Conservation (phyloP, 345 rosid species). For the Rhizophora apiculata region DNA sequence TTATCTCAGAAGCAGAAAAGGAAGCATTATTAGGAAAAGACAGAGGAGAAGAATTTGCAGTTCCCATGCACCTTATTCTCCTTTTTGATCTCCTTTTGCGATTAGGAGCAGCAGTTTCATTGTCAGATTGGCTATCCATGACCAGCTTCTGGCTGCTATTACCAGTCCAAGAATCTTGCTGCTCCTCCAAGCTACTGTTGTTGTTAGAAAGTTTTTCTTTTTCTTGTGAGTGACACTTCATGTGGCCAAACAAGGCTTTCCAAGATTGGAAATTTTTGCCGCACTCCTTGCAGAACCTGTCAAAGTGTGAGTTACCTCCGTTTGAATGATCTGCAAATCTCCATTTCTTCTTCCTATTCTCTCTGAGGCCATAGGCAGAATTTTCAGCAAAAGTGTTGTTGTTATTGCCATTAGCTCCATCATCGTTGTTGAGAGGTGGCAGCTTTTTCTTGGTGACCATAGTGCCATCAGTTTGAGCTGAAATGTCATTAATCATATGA, state of each 20-base stretch:
- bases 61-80: constrained; percentile 34
- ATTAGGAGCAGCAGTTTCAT: constrained; percentile 36
- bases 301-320: constrained; percentile 17
- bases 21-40: constrained; percentile 36
- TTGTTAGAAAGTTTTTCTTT: constrained; percentile 5
- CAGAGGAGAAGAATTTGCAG: constrained; percentile 40
- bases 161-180: constrained; percentile 39
- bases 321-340: constrained; percentile 28
- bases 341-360: constrained; percentile 58
- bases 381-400: neutral
- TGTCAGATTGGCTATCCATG: constrained; percentile 44
- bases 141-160: constrained; percentile 26
- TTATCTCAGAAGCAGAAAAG: constrained; percentile 48
- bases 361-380: constrained; percentile 42
- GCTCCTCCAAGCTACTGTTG: constrained; percentile 27
- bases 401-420: constrained; percentile 4
- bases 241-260: constrained; percentile 38
- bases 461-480: constrained; percentile 29
- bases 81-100: constrained; percentile 43
- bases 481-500: constrained; percentile 41
- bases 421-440: constrained; percentile 17
- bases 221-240: constrained; percentile 23
- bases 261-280: constrained; percentile 40
- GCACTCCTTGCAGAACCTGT: constrained; percentile 48
- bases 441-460: constrained; percentile 37